Conservation (phyloP, 345 rosid genomes). For the Microthlaspi erraticum region DNA sequence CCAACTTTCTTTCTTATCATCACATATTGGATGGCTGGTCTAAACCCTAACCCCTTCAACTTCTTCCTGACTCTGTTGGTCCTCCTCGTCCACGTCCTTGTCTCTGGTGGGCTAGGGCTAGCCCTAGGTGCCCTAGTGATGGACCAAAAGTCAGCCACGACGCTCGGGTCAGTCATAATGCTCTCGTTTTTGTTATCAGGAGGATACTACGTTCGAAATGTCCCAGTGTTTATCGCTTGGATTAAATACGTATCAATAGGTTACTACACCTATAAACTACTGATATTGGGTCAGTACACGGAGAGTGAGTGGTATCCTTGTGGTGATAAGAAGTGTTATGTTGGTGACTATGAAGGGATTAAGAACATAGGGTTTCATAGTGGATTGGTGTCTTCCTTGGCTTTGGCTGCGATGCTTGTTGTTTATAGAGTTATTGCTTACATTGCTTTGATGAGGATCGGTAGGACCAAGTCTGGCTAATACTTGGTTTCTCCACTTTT, state of each 20-base stretch:
- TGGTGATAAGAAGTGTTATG: constrained; percentile 58
- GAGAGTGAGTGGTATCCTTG: constrained; percentile 65
- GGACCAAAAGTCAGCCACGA: constrained; percentile 89
- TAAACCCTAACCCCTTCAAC: constrained; percentile 46
- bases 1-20: constrained; percentile 59
- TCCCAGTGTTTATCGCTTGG: constrained; percentile 84
- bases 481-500: background rate
- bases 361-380: constrained; percentile 54
- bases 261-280: constrained; percentile 81
- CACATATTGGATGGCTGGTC: constrained; percentile 80
- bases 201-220: constrained; percentile 86
- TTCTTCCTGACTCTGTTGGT: constrained; percentile 55
- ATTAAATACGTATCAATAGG: constrained; percentile 83
- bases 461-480: constrained; percentile 40
- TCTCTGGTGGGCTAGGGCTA: constrained; percentile 87
- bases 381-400: constrained; percentile 56
- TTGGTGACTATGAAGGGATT: constrained; percentile 73
- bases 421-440: constrained; percentile 86
- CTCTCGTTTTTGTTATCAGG: constrained; percentile 78
- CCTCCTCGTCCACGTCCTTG: constrained; percentile 76
- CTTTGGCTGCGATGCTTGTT: constrained; percentile 73
- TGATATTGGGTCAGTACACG: constrained; percentile 79
- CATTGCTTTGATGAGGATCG: constrained; percentile 63
- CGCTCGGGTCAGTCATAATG: constrained; percentile 92
- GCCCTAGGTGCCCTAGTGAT: constrained; percentile 86